Base-by-base conservation (phyloP, 2,329 filamentous ascomycete genomes). In the Bertia moriformis region DNA sequence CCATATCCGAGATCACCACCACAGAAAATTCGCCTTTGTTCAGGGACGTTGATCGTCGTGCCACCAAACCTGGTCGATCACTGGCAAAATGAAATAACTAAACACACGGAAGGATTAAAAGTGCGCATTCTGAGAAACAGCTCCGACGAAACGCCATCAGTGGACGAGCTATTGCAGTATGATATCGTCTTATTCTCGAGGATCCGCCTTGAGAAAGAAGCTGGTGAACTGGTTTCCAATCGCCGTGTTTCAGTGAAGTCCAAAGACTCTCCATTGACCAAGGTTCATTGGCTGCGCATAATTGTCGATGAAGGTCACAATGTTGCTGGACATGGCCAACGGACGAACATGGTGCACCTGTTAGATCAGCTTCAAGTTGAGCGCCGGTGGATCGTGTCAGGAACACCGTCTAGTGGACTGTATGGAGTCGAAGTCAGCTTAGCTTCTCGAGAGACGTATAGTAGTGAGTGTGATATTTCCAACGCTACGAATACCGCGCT, bases 301-400 rank as follows among this genome's bases (percentile, higher is more conserved):
- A 75, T 81, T 38, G 71, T 79, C 30, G 76, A 81, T 42, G 76
- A 81, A 60, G 76, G 76, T 0, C 75, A 80, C 46, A 71, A 66
- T 42, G 76, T 79, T 2, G 59, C 60, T 3, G 54, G 51, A 2
- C 17, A 14, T 39, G 55, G 57, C n/a, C 51, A 55, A 20, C 59
- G 55, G 38, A 70, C 65, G 2, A 45, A 43, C 15, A 42, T 43
- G 14, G 41, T 48, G 14, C 39, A 39, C 14, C 44, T 49, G 4
- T 42, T 46, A 19, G 45, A 47, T 35, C 45, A 44, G 19, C 39
- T 50, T 10, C 41, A 41, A 10, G 46, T 73, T 5, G 75, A 80
- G 46, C 63, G 74, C 32, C 63, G 72, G 15, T 81, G 76, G 76
- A 65, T 78, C 2, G 71, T 81, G 1, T 76, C 71, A 13, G 76